Percentiles rank a stretch among this genome's conserved stretches.
These are phyloP conservation scores for Lentinus brumalis DNA, from an alignment of 768 basidiomycete genomes.

Conservation along the genomic window DNA sequence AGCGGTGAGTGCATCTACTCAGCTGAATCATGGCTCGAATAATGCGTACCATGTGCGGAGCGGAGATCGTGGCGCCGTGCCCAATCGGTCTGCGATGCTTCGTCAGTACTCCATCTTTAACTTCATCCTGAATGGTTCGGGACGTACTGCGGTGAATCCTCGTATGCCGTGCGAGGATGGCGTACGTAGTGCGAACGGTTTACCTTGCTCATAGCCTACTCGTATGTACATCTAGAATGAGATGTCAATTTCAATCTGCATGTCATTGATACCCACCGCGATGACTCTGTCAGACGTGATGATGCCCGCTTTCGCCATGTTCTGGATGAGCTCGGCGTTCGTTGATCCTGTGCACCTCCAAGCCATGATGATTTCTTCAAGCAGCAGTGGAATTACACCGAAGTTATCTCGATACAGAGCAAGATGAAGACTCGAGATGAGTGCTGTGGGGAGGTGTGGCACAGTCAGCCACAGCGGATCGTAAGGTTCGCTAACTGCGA, in stretches of 20 bases:
- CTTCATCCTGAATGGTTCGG: neutral
- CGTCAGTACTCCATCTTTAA: no score
- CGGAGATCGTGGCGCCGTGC: constrained; percentile 89
- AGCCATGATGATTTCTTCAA: constrained; percentile 65
- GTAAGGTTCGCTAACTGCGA: no score
- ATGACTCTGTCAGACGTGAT: constrained; percentile 57
- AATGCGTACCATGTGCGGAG: constrained; percentile 85
- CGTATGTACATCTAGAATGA: no score
- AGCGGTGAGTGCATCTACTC: no score
- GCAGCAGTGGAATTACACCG: neutral
- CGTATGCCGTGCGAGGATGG: constrained; percentile 41
- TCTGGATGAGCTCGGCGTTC: constrained; percentile 73
- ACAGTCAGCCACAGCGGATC: no score
- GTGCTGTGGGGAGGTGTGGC: neutral
- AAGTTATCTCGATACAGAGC: neutral
- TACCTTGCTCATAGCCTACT: constrained; percentile 48
- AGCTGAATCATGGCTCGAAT: no score
- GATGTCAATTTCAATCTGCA: neutral
- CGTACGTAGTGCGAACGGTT: constrained; percentile 50
- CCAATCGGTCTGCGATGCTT: constrained; percentile 48
- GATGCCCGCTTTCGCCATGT: constrained; percentile 58
- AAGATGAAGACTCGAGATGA: neutral
- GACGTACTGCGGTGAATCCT: constrained; percentile 51
- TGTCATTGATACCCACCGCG: constrained; percentile 43
- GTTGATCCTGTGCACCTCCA: constrained; percentile 75